Conservation (phyloP, 2,329 filamentous ascomycete genomes). For the Penicillium sp. region DNA sequence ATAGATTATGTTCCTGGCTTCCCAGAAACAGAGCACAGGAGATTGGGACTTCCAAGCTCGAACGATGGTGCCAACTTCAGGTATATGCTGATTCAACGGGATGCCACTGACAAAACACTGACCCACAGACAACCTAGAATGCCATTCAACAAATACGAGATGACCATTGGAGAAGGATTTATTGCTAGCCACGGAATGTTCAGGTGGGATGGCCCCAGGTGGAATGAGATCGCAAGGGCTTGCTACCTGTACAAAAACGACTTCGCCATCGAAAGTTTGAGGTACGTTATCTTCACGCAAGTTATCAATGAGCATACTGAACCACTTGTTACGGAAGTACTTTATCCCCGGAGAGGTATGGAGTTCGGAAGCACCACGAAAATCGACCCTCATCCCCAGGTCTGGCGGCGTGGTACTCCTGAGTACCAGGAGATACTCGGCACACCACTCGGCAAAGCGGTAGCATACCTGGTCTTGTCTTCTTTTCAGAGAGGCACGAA, state of each 20-base stretch:
- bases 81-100: no score
- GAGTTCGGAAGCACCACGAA: accelerated
- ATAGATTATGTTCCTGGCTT: no score
- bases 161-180: not conserved
- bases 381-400: no score
- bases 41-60: no score
- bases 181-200: not conserved
- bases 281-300: not conserved
- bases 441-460: not conserved
- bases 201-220: not conserved
- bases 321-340: not conserved
- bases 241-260: not conserved
- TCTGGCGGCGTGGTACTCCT: not conserved
- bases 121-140: no score
- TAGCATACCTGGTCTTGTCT: not conserved
- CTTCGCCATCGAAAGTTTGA: not conserved
- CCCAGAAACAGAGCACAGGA: no score
- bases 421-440: constrained; percentile 1
- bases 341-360: not conserved
- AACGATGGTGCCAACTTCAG: no score
- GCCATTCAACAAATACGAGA: no score
- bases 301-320: not conserved
- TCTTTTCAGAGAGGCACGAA: not conserved
- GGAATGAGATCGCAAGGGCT: not conserved
- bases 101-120: no score